phyloP scores from a whole-genome alignment of 768 basidiomycete species.

The Mycena chlorophos region DNA sequence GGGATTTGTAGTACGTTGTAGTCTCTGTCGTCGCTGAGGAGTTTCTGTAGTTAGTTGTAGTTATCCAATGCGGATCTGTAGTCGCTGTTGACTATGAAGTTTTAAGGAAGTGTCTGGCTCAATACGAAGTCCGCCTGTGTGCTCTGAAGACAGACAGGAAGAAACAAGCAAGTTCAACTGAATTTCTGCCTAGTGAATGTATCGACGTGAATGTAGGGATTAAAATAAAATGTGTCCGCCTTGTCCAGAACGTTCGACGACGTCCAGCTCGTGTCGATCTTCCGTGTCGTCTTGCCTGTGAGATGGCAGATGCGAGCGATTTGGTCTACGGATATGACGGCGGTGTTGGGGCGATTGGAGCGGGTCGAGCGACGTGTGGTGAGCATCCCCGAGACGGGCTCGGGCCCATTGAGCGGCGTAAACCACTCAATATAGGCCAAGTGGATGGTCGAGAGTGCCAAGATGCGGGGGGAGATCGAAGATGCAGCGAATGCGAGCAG shows the following conservation, averaged over 20 bases:
- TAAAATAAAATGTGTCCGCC: constrained; percentile 12
- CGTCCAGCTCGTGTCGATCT: constrained; percentile 10
- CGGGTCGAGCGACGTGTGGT: constrained; percentile 16
- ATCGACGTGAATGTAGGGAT: constrained; percentile 7
- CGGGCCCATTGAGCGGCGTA: constrained; percentile 21
- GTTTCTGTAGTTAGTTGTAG: neutral
- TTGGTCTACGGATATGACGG: constrained; percentile 25
- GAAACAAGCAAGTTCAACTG: neutral
- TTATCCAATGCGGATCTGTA: neutral
- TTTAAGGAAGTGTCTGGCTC: neutral
- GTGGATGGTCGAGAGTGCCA: constrained; percentile 12
- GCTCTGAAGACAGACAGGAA: neutral
- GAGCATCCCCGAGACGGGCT: constrained; percentile 16
- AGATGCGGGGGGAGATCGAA: constrained; percentile 20
- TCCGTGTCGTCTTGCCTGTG: constrained; percentile 15
- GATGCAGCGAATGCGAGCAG: constrained; percentile 23
- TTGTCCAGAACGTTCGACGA: constrained; percentile 6
- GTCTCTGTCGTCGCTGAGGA: neutral
- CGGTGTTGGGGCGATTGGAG: constrained; percentile 10
- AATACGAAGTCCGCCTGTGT: neutral
- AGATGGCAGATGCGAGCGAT: constrained; percentile 30
- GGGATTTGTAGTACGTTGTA: neutral
- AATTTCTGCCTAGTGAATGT: neutral
- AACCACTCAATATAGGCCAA: constrained; percentile 29
- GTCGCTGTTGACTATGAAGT: neutral